These are phyloP conservation scores for Golubevia sp. DNA, from an alignment of 1,284 basidiomycete species.

Conservation along the genomic window DNA sequence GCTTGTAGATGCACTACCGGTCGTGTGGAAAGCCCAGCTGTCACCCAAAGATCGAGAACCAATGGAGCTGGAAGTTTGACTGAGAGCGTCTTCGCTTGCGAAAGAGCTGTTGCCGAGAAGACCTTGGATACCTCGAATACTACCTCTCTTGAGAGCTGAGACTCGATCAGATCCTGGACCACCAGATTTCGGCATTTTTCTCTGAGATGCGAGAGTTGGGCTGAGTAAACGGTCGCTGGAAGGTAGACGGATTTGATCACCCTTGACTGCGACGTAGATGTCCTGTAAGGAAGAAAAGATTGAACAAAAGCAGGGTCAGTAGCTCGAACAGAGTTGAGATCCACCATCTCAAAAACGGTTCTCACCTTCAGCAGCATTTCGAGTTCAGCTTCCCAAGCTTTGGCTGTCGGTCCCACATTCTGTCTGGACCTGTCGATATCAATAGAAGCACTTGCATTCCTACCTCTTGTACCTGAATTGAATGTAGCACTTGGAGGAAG, in stretches of 20 bases:
- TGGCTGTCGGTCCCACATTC: background rate
- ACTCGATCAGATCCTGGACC: conserved; percentile 64
- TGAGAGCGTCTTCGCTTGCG: conserved; percentile 10
- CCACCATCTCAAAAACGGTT: conserved; percentile 15
- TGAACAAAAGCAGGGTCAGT: too few species aligned
- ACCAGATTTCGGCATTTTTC: conserved; percentile 13
- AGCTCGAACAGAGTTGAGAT: background rate
- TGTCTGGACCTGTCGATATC: too few species aligned
- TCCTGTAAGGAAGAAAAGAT: conserved; percentile 67
- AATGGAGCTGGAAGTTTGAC: conserved; percentile 19
- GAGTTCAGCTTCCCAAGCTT: conserved; percentile 78
- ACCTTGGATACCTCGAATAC: conserved; percentile 81
- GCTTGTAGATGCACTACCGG: conserved; percentile 1
- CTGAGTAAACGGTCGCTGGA: conserved; percentile 44
- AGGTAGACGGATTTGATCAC: conserved; percentile 86
- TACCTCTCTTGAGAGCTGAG: conserved; percentile 81
- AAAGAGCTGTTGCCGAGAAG: conserved; percentile 67
- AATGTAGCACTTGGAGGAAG: background rate
- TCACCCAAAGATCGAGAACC: conserved; percentile 23
- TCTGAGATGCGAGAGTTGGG: conserved; percentile 66
- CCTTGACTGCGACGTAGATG: conserved; percentile 89
- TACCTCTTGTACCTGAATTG: too few species aligned
- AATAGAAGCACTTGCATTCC: too few species aligned
- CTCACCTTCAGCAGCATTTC: conserved; percentile 80
- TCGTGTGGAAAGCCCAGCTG: conserved; percentile 7